phyloP scores from a whole-genome alignment of 169 alveolate species.

The Plasmodium falciparum region DNA sequence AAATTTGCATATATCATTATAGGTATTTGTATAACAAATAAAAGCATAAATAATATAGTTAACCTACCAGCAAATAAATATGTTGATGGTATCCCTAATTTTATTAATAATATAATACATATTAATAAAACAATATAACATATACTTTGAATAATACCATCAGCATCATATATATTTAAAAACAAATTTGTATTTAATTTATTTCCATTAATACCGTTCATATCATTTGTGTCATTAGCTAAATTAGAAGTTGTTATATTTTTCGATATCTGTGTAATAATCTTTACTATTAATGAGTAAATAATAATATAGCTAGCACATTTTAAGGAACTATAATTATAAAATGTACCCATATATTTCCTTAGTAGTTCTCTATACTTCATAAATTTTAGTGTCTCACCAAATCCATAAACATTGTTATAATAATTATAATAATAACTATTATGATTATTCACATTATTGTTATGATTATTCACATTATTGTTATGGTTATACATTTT shows the following conservation, averaged over 20 bases:
- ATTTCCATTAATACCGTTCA: conserved; percentile 22
- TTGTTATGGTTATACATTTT: too few species aligned
- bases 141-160: conserved; percentile 56
- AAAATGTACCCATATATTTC: conserved; percentile 78
- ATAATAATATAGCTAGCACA: conserved; percentile 70
- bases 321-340: conserved; percentile 60
- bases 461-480: too few species aligned
- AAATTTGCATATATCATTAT: conserved; percentile 49
- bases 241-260: conserved; percentile 57
- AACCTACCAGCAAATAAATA: conserved; percentile 72
- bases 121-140: conserved; percentile 29
- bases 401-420: conserved; percentile 70
- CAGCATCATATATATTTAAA: conserved; percentile 40
- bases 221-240: conserved; percentile 8
- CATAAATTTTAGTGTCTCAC: conserved; percentile 82
- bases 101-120: conserved; percentile 26
- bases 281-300: conserved; percentile 69
- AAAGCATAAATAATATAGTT: conserved; percentile 61
- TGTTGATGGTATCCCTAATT: conserved; percentile 63
- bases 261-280: conserved; percentile 77
- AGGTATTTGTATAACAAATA: conserved; percentile 51
- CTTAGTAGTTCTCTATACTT: conserved; percentile 84
- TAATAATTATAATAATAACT: too few species aligned
- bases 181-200: conserved; percentile 32
- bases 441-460: too few species aligned